These are phyloP conservation scores for Sanghuangporus baumii DNA, from an alignment of 1,284 basidiomycete species.

Conservation along the genomic window DNA sequence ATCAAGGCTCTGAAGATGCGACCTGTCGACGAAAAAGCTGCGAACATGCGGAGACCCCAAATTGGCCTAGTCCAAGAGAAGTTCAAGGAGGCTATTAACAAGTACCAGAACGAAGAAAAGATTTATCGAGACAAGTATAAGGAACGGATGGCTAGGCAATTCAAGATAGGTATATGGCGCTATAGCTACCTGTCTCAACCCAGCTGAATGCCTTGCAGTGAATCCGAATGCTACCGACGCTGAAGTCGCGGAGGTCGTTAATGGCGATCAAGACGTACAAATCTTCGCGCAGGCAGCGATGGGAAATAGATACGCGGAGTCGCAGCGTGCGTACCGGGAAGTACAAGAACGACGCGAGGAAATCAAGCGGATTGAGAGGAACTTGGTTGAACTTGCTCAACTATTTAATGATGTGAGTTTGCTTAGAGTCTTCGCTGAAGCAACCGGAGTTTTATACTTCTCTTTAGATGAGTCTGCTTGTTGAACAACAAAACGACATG, in stretches of 20 bases:
- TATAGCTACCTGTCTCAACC: not conserved
- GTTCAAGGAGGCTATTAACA: slow-evolving; percentile 82
- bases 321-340: slow-evolving; percentile 88
- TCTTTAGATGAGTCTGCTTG: slow-evolving; percentile 77
- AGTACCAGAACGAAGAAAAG: slow-evolving; percentile 89
- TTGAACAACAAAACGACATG: slow-evolving; percentile 89
- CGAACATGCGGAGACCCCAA: slow-evolving; percentile 30
- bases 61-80: slow-evolving; percentile 74
- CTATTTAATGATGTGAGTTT: slow-evolving; percentile 84
- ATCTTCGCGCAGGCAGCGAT: slow-evolving; percentile 94
- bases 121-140: slow-evolving; percentile 91
- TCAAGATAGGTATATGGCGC: slow-evolving; percentile 72
- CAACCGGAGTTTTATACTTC: not conserved
- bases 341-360: slow-evolving; percentile 96
- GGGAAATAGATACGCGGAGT: slow-evolving; percentile 87
- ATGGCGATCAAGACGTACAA: slow-evolving; percentile 73
- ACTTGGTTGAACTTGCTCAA: slow-evolving; percentile 89
- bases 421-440: not conserved
- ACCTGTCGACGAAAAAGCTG: slow-evolving; percentile 56
- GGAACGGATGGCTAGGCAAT: slow-evolving; percentile 93
- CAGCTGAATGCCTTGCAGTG: slow-evolving; percentile 40
- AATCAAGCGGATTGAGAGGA: slow-evolving; percentile 91
- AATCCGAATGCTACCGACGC: slow-evolving; percentile 94
- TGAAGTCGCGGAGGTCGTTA: slow-evolving; percentile 83
- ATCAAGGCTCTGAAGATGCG: slow-evolving; percentile 76